Base-by-base conservation (phyloP, 441 rosid genomes). In the Jatropha multifida region DNA sequence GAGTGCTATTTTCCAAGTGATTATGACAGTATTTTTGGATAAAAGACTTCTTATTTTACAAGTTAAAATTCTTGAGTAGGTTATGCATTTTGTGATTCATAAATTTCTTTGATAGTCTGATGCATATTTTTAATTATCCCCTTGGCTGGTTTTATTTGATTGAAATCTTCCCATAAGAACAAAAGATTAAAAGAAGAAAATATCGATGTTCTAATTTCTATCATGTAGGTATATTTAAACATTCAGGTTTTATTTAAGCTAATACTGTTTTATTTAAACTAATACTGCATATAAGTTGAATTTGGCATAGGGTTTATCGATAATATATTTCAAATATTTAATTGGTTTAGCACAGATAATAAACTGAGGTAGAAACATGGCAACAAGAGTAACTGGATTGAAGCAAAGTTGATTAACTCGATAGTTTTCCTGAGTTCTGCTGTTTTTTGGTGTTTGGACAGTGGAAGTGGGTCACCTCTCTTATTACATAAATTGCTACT, bases 331-430 rank as follows among this genome's bases (percentile, higher is more conserved):
- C 26, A 37, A 32, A 58, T 13, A 11, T 73, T 51, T 63, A 51
- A 26, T 64, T 13, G 18, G 48, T 64, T 64, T 14, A 5, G 14
- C 17, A 11, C 5, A 12, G 15, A 12, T 5, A 2, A 37, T 49
- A 48, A 27, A 49, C 38, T 37, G 61, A 62, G 42, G 37, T 73
- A 41, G 13, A 42, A 49, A 37, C n/a, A 37, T 64, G 76, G 60
- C 60, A 2, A 51, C 23, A 15, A 17, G 41, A 48, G 68, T 15
- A 6, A 10, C 69, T 48, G 32, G 3, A 61, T 32, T n/a, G 20
- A 14, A 68, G 42, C 38, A 10, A 48, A 46, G 3, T 27, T 49
- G 10, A 48, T 46, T 68, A 65, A 46, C 37, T 65, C 54, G 4
- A 23, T 42, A 44, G 32, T 20, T 18, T 8, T 2, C 14, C 51